phyloP scores from a whole-genome alignment of 345 rosid genomes.

The Iberis pinnata region DNA sequence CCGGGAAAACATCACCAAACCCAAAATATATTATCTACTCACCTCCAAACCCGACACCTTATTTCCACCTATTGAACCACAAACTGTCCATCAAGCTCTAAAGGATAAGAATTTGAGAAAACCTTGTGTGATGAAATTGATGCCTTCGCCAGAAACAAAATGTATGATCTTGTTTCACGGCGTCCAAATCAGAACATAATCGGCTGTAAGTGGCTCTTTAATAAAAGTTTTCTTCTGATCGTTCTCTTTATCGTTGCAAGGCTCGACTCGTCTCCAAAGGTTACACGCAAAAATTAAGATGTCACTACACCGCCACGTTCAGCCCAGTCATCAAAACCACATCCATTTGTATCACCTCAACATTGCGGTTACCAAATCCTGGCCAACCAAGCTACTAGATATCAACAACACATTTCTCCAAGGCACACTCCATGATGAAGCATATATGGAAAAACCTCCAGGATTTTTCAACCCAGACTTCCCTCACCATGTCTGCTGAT shows the following conservation, averaged over 20 bases:
- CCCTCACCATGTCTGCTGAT: not conserved
- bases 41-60: too few relatives aligned
- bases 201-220: too few relatives aligned
- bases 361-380: not conserved
- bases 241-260: not conserved
- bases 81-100: too few relatives aligned
- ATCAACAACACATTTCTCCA: not conserved
- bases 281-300: not conserved
- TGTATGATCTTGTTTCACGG: too few relatives aligned
- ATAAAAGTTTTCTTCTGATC: too few relatives aligned
- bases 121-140: too few relatives aligned
- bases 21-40: too few relatives aligned
- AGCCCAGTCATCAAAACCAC: not conserved
- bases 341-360: not conserved
- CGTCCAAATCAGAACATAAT: too few relatives aligned
- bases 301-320: not conserved
- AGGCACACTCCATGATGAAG: fast-evolving
- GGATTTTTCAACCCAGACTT: not conserved
- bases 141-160: too few relatives aligned
- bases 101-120: too few relatives aligned
- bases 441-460: not conserved
- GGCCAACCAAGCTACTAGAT: not conserved
- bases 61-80: too few relatives aligned
- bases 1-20: too few relatives aligned
- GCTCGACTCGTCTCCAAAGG: not conserved